These are phyloP conservation scores for Emergomyces africanus DNA, from an alignment of 2,329 filamentous ascomycete genomes.

Conservation along the genomic window DNA sequence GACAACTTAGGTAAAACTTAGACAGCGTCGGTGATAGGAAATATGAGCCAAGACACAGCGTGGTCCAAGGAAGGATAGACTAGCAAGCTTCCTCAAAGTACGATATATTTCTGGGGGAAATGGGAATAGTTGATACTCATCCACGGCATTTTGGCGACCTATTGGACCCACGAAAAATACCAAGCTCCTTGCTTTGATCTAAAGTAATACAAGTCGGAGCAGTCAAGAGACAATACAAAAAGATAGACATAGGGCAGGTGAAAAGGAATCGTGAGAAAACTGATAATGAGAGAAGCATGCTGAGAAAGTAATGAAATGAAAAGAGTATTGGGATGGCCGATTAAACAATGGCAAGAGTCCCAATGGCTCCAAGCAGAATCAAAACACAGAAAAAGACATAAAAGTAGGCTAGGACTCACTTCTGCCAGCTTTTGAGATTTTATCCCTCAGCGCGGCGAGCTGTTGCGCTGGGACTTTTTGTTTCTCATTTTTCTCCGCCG, in stretches of 20 bases:
- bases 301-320: neutral
- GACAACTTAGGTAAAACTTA: neutral
- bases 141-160: neutral
- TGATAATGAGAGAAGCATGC: neutral
- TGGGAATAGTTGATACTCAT: neutral
- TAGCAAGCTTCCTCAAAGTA: neutral
- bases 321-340: neutral
- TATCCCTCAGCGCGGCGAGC: constrained; percentile 31
- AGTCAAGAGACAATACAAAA: neutral
- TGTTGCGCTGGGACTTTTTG: constrained; percentile 28
- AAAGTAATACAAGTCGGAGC: neutral
- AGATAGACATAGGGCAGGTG: neutral
- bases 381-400: no score
- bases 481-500: constrained; percentile 32
- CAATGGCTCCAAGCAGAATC: neutral
- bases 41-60: neutral
- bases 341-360: neutral
- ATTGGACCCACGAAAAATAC: neutral
- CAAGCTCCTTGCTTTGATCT: neutral
- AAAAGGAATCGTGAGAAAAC: no score
- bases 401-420: constrained; percentile 21
- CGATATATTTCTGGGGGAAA: neutral
- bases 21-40: neutral
- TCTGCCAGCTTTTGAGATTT: constrained; percentile 29
- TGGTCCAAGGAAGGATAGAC: neutral